These are phyloP conservation scores for Candida golubevii DNA, from an alignment of 805 yeast species.

Conservation along the genomic window DNA sequence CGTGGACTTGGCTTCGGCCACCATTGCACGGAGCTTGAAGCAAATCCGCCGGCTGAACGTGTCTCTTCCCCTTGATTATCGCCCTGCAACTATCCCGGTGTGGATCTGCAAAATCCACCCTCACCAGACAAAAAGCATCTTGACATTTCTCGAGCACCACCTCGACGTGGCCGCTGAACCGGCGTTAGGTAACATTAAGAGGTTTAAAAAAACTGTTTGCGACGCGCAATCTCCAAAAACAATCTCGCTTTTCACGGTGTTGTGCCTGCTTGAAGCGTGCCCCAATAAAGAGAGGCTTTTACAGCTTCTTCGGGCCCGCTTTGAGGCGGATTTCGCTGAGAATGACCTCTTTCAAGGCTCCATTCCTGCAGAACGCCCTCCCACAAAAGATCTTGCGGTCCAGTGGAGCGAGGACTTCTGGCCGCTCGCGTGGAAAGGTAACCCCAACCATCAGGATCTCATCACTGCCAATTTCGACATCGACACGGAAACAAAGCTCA, in stretches of 20 bases:
- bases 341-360: conserved; percentile 7
- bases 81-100: conserved; percentile 31
- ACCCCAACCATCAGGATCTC: conserved; percentile 69
- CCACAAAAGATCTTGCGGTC: conserved; percentile 58
- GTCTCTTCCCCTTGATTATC: conserved; percentile 11
- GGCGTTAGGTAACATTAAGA: conserved; percentile 45
- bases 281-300: conserved; percentile 20
- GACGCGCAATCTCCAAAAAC: background rate
- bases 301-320: conserved; percentile 16
- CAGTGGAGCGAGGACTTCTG: conserved; percentile 69
- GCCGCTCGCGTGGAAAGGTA: conserved; percentile 95
- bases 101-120: conserved; percentile 50
- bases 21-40: conserved; percentile 40
- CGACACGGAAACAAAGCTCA: conserved; percentile 31
- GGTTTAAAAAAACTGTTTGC: conserved; percentile 40
- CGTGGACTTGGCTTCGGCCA: conserved; percentile 45
- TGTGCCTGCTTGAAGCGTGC: conserved; percentile 42
- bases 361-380: conserved; percentile 63
- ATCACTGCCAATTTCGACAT: conserved; percentile 53
- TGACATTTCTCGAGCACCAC: conserved; percentile 24
- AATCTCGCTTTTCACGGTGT: conserved; percentile 32
- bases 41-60: conserved; percentile 37
- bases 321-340: conserved; percentile 9
- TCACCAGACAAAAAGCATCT: conserved; percentile 24
- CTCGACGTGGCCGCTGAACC: conserved; percentile 25